phyloP scores from a whole-genome alignment of 352 stramenopile genomes.

The Paralagenidium karlingii region DNA sequence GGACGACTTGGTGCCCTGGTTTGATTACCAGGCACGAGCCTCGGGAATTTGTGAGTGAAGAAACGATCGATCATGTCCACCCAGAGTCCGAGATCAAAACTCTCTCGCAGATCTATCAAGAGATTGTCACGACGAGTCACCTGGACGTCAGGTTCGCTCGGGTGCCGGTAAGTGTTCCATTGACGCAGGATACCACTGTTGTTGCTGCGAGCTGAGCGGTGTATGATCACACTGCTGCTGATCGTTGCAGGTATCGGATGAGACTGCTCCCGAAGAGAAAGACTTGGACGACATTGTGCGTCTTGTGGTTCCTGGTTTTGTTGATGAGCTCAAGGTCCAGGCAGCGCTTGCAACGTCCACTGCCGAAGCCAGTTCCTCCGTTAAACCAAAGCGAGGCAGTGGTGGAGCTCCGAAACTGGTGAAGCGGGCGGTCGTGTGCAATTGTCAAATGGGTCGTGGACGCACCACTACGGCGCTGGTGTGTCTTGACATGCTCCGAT shows the following conservation, averaged over 20 bases:
- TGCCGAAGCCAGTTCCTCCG: not conserved
- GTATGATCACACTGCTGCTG: too few relatives aligned
- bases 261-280: slow-evolving; percentile 83
- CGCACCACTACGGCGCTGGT: slow-evolving; percentile 82
- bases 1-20: not conserved
- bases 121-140: slow-evolving; percentile 22
- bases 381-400: not conserved
- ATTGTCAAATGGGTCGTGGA: slow-evolving; percentile 85
- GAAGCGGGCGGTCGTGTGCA: slow-evolving; percentile 75
- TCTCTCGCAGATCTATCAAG: slow-evolving; percentile 51
- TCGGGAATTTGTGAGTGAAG: slow-evolving; percentile 58
- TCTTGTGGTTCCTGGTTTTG: slow-evolving; percentile 49
- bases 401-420: slow-evolving; percentile 8
- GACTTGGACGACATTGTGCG: slow-evolving; percentile 83
- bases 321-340: slow-evolving; percentile 30
- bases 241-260: slow-evolving; percentile 65
- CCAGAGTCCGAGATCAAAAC: slow-evolving; percentile 64
- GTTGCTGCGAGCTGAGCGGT: too few relatives aligned
- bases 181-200: too few relatives aligned
- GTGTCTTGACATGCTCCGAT: slow-evolving; percentile 77
- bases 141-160: slow-evolving; percentile 72
- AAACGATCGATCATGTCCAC: slow-evolving; percentile 73
- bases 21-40: too few relatives aligned
- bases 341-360: too few relatives aligned
- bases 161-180: too few relatives aligned